Evolutionary conservation across 352 stramenopile species (phyloP).

Genomic region (Phytophthora sp.): DNA sequence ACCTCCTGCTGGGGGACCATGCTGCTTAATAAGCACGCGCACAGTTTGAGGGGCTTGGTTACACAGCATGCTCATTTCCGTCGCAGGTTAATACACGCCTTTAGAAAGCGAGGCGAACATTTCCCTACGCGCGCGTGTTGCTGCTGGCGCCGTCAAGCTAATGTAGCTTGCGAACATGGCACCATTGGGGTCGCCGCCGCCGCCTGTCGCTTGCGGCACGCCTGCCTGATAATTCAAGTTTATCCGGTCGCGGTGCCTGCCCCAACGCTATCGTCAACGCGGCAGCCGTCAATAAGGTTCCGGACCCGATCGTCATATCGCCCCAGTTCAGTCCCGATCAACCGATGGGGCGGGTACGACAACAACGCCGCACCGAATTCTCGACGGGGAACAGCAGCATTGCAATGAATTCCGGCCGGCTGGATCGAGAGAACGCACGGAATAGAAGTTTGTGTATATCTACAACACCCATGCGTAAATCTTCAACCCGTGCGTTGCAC

Average conservation of each 20-base stretch:
- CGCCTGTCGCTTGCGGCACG: slow-evolving; percentile 21
- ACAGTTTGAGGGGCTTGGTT: too few relatives aligned
- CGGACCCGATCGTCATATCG: slow-evolving; percentile 22
- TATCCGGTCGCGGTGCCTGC: slow-evolving; percentile 22
- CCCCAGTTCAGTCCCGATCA: slow-evolving; percentile 12
- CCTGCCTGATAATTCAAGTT: slow-evolving; percentile 41
- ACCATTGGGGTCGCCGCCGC: not conserved
- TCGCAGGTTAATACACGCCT: not conserved
- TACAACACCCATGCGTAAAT: slow-evolving; percentile 1
- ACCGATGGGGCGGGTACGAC: slow-evolving; percentile 31
- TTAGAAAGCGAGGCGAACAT: too few relatives aligned
- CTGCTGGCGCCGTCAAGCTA: too few relatives aligned
- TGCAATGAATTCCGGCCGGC: not conserved
- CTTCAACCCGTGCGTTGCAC: too few relatives aligned
- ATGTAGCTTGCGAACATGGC: not conserved
- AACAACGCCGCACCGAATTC: slow-evolving; percentile 31
- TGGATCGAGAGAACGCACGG: slow-evolving; percentile 6
- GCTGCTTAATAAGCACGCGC: slow-evolving; percentile 7
- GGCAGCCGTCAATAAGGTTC: slow-evolving; percentile 2
- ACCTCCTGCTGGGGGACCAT: slow-evolving; percentile 24
- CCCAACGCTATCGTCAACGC: too few relatives aligned
- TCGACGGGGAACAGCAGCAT: slow-evolving; percentile 28
- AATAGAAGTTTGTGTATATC: slow-evolving; percentile 8
- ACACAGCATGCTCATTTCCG: not conserved
- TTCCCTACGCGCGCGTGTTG: too few relatives aligned